Evolutionary conservation across 192 early-diverging fungal species (phyloP).

Genomic region (Allomyces macrogynus): DNA sequence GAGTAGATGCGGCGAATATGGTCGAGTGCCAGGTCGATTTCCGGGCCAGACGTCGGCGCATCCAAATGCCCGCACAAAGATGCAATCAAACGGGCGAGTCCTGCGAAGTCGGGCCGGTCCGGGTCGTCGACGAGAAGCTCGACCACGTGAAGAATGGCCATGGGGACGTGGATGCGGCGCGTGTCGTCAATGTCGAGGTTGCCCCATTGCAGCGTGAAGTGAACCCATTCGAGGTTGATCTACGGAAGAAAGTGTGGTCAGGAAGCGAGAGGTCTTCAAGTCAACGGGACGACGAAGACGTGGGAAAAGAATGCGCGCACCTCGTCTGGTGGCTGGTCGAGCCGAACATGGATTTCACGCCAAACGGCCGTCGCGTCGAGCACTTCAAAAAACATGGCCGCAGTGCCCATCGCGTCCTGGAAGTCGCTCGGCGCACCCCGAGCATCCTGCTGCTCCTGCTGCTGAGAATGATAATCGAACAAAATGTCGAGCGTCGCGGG

Average conservation of each 20-base stretch:
- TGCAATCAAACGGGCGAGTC: too few relatives aligned
- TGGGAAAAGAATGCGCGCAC: too few relatives aligned
- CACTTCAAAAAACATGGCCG: constrained; percentile 76
- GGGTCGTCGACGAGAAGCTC: too few relatives aligned
- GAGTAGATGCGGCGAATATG: too few relatives aligned
- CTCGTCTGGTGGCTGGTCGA: too few relatives aligned
- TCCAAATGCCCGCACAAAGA: too few relatives aligned
- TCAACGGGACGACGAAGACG: neutral
- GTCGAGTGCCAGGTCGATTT: too few relatives aligned
- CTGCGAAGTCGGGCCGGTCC: too few relatives aligned
- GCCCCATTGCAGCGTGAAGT: constrained; percentile 52
- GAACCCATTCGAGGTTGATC: constrained; percentile 26
- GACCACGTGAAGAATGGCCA: constrained; percentile 27
- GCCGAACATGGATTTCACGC: constrained; percentile 28
- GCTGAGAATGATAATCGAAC: neutral
- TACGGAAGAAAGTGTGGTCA: too few relatives aligned
- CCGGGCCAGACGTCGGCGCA: too few relatives aligned
- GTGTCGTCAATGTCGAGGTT: constrained; percentile 67
- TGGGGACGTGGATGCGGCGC: constrained; percentile 58
- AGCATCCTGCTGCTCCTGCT: constrained; percentile 33
- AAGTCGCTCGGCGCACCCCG: too few relatives aligned
- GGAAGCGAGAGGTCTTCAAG: constrained; percentile 8
- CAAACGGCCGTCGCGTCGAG: constrained; percentile 71
- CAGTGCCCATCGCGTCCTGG: constrained; percentile 15
- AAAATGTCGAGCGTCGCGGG: constrained; percentile 8